Evolutionary conservation across 805 yeast genomes (phyloP), one percentile per base, ranked within the genome.

Genomic region (Candida nanaspora): DNA sequence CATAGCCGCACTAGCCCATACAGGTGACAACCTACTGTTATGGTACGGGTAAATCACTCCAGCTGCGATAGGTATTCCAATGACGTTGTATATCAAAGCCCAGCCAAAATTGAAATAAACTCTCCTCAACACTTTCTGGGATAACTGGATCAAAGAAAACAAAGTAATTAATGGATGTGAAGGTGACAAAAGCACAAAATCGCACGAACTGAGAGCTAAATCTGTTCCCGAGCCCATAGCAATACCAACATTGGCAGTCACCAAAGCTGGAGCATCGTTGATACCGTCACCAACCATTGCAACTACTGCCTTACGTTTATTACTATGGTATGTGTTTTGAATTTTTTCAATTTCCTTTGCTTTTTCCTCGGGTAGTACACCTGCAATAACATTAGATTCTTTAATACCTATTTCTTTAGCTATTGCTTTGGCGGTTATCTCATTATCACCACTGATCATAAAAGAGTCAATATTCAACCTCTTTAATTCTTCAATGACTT

Each of bases 271-370:
- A 0, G 93, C 87, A 58, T 85, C 93, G 55, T 84, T 85, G 27
- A 84, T 78, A 18, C 93, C 93, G 51, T 84, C 93, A 9, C 93
- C 93, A 8, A 84, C 80, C 89, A 84, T 82, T 0, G 86, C 88
- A 3, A 79, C 81, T 19, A 74, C 51, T 33, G 56, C 51, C 16
- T 39, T 55, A 50, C 14, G 53, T 29, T 44, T 47, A 3, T 43
- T 46, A 11, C 56, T 40, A 33, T 57, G 56, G 34, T 55, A 68
- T 2, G 73, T 63, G 32, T 61, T 54, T 51, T 80, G 82, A 11
- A 84, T 65, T 69, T 72, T 66, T 46, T 69, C 65, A 30, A 84
- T 64, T 51, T 76, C 72, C 21, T 66, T 71, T 7, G 85, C 81
- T 56, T 85, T 85, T 41, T 80, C 86, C 39, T 77, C 78, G 0